Evolutionary conservation across 352 stramenopile genomes (phyloP), one percentile per base, ranked within the genome.

Genomic region (Globisporangium parvum): DNA sequence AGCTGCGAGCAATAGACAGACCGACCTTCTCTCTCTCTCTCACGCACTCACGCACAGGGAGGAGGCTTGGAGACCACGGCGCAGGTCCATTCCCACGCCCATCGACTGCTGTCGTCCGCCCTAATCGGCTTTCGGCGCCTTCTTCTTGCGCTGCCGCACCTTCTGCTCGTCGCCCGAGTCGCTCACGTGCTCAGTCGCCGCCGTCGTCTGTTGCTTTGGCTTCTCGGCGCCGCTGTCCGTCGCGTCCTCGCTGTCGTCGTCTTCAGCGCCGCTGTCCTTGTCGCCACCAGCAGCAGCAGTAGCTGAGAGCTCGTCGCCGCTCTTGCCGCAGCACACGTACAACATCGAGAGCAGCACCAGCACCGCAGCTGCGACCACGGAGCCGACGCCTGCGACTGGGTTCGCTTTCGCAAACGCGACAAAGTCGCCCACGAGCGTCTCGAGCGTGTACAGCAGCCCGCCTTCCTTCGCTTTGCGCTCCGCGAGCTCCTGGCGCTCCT

Each of bases 91-190:
- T 50, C 6, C 8, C 6, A 37, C 6, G 6, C 31, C 3, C 8
- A 37, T 8, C 1, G 6, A 37, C 31, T 12, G 31, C 31, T 12
- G 31, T 46, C 6, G 31, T 46, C 6, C 73, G 49, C 73, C 72
- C 55, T 82, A 75, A 55, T 91, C 77, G 39, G 77, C 77, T 49
- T 84, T 80, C 18, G 82, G 82, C 11, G 77, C 77, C 55, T 90
- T 92, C 64, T 76, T 76, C 70, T 91, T 91, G 59, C 82, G 78
- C 67, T 88, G 82, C 47, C 82, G 79, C 42, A 89, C 52, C 61
- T 86, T 92, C 47, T 71, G 63, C 39, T 70, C 53, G 47, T 65
- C 59, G 21, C 47, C 48, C 31, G 56, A 62, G 18, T 68, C 59
- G 9, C 50, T 39, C 14, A 44, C 42, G n/a, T 67, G 62, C 44